A percentile compares a stretch with the other conserved stretches of the same genome.
phyloP scores from a whole-genome alignment of 495 filamentous ascomycete species.

The Penicillium pulvis region DNA sequence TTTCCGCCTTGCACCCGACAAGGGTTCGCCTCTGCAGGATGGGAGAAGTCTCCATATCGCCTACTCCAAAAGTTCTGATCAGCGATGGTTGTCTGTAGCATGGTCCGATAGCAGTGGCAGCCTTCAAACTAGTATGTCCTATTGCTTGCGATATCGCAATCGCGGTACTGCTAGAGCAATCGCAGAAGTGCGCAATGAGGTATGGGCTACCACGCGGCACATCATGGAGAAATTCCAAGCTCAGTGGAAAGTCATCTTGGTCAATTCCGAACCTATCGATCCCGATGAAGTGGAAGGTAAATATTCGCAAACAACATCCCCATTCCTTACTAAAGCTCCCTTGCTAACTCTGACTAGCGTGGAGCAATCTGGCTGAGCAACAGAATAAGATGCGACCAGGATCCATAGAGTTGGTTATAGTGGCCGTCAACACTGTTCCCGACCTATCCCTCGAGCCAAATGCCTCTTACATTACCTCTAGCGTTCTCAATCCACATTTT shows the following conservation, averaged over 20 bases:
- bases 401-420: conserved; percentile 55
- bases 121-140: conserved; percentile 75
- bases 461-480: conserved; percentile 32
- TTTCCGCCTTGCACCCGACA: conserved; percentile 69
- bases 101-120: conserved; percentile 87
- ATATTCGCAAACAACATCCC: conserved; percentile 6
- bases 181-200: conserved; percentile 69
- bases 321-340: background rate
- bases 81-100: conserved; percentile 85
- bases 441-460: conserved; percentile 58
- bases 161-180: conserved; percentile 56
- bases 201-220: conserved; percentile 82
- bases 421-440: conserved; percentile 67
- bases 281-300: conserved; percentile 69
- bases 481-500: conserved; percentile 35
- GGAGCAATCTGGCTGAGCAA: conserved; percentile 47
- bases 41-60: conserved; percentile 85
- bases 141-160: conserved; percentile 70
- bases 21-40: conserved; percentile 70
- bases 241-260: conserved; percentile 79
- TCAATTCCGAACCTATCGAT: conserved; percentile 71
- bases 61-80: conserved; percentile 78
- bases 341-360: conserved; percentile 34
- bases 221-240: conserved; percentile 71
- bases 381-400: conserved; percentile 50